Base-by-base conservation (phyloP, 129 eudicot species). In the Oenanthe sinensis region DNA sequence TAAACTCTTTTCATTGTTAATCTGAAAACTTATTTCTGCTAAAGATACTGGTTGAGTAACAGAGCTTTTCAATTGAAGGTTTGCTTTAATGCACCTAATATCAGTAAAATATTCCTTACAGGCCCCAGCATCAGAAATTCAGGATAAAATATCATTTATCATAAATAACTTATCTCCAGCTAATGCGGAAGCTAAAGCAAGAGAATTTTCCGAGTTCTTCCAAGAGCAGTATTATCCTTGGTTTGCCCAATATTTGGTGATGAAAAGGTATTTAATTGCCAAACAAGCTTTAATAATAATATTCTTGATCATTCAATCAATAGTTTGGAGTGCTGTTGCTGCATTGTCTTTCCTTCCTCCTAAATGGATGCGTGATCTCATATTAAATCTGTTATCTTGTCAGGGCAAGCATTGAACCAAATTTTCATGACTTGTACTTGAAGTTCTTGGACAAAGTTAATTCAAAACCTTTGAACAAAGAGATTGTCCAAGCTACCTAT, bases 231-330 rank as follows among this genome's bases (percentile, higher is more conserved):
- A 83, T 83, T 95, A 84, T 76, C 91, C 97, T 67, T 95, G 98
- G 98, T 95, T 95, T 89, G 97, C 98, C 12, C 98, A 95, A 83
- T 95, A 95, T 84, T 85, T 95, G 91, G 98, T 95, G 68, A 91
- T 95, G 98, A 95, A 95, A 87, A 91, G 98, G 98, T 91, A 67
- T 33, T 33, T 75, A 78, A 76, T 67, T 44, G 3, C 47, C 63
- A 58, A 28, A n/a, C 46, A 36, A 55, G 20, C 30, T 12, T 28
- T 43, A 8, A 24, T 17, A 15, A 9, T 1, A 24, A 0, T 44
- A 16, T 60, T 40, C 13, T 71, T 40, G 5, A n/a, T 60, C 36
- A 42, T 71, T 39, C 0, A 17, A 7, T 67, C 12, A 33, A 30
- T 9, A 30, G 20, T 30, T 30, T 33, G 10, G 22, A 67, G 8